These are phyloP conservation scores for Suillus ampliporus DNA, from an alignment of 768 basidiomycete species.

Conservation along the genomic window DNA sequence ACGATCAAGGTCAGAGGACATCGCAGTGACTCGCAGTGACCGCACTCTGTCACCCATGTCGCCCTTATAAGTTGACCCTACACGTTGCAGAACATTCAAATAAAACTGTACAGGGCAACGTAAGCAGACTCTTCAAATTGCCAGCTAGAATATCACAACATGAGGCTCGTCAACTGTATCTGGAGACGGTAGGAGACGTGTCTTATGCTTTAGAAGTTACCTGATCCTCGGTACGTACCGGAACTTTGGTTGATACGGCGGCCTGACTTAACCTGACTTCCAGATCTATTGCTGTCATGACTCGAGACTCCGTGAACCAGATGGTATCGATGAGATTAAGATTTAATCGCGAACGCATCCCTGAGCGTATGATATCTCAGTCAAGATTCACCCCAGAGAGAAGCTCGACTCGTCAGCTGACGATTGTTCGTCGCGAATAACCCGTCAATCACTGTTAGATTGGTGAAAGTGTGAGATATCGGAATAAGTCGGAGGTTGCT, in stretches of 20 bases:
- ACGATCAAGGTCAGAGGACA: not conserved
- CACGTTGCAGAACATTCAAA: constrained; percentile 5
- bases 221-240: not conserved
- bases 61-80: not conserved
- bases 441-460: not conserved
- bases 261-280: not conserved
- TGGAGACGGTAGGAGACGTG: not conserved
- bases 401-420: not conserved
- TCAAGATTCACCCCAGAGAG: not conserved
- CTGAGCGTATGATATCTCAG: constrained; percentile 79
- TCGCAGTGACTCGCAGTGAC: not conserved
- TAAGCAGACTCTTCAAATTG: not conserved
- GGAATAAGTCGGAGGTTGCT: not conserved
- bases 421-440: not conserved
- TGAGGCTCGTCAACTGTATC: not conserved
- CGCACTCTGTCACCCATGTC: not conserved
- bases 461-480: not conserved
- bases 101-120: not conserved
- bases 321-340: constrained; percentile 30
- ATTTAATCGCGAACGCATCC: constrained; percentile 93
- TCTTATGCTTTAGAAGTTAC: constrained; percentile 1
- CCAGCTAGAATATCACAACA: not conserved
- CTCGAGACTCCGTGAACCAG: not conserved
- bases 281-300: not conserved
- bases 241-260: not conserved